Conservation (phyloP, 1,284 basidiomycete species). For the Boletus smithii region DNA sequence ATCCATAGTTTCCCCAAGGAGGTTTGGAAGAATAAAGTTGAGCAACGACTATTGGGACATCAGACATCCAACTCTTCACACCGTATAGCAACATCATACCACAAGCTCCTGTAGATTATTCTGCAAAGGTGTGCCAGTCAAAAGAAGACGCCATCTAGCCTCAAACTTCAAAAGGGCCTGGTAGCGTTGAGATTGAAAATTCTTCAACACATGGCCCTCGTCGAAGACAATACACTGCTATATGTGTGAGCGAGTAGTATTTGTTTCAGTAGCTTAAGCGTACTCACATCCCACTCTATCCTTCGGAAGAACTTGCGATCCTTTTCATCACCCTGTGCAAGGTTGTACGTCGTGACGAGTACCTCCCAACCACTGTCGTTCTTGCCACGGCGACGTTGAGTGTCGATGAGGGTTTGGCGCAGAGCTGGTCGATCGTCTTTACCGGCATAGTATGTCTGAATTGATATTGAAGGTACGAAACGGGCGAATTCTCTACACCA, state of each 20-base stretch:
- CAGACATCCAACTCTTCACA: constrained; percentile 7
- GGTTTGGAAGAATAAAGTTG: constrained; percentile 95
- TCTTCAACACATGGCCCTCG: constrained; percentile 96
- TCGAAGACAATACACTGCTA: constrained; percentile 85
- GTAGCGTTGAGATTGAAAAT: constrained; percentile 94
- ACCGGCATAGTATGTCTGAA: constrained; percentile 91
- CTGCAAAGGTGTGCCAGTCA: constrained; percentile 95
- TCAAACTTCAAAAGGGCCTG: constrained; percentile 83
- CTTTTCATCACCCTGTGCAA: constrained; percentile 82
- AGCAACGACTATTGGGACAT: constrained; percentile 73
- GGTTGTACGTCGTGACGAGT: constrained; percentile 93
- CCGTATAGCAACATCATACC: constrained; percentile 48
- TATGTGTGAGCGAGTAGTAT: constrained; percentile 8
- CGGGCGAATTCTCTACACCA: constrained; percentile 96
- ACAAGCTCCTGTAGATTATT: constrained; percentile 94
- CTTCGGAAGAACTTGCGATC: constrained; percentile 92
- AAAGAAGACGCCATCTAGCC: constrained; percentile 85
- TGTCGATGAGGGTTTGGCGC: constrained; percentile 68
- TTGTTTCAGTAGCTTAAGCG: not conserved
- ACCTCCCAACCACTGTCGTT: constrained; percentile 79
- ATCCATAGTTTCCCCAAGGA: constrained; percentile 76
- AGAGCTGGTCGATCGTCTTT: constrained; percentile 85
- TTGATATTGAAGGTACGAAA: constrained; percentile 84
- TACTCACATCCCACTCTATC: constrained; percentile 86
- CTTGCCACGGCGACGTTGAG: constrained; percentile 43